Evolutionary conservation across 208 protist species (phyloP), one percentile per base, ranked within the genome.

Genomic region (Acanthamoeba royreba): DNA sequence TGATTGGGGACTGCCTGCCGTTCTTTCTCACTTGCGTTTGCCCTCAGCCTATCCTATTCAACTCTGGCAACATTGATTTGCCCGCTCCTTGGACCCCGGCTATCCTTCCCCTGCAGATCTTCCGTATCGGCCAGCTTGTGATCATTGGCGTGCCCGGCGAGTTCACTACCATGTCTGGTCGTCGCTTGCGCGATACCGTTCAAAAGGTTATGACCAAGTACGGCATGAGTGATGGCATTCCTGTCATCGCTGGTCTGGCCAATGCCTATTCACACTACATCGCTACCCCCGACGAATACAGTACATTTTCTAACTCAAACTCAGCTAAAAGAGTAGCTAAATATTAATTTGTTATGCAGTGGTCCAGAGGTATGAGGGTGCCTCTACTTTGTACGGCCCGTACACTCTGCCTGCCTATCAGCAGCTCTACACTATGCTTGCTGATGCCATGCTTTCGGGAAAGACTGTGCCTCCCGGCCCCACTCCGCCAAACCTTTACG

Each of bases 131-230:
- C 63, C 66, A 97, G 46, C 47, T 97, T 42, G 93, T 96, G 22
- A 92, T 97, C 31, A 58, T 55, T 31, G 96, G 94, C 74, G 92
- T 97, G 13, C 96, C 96, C 52, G 94, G 93, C 63, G 96, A 97
- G 63, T 96, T 97, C 74, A 96, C 96, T 9, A 97, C 96, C 61
- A 97, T 97, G 96, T 93, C 96, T 49, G 96, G 96, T 4, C 83
- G 96, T 33, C 74, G 96, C 49, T 46, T 96, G 19, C 85, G 95
- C 58, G 86, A 97, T 31, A 92, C 92, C 52, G 83, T 52, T 8
- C 38, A 92, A 55, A 9, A 74, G n/a, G 53, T 92, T 7, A 53
- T 79, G 63, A 28, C 28, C 28, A 74, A 63, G 38, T n/a, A 92
- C 53, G 86, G 86, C 38, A 92, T 79, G 63, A 63, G n/a, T 28